Evolutionary conservation across 2,329 filamentous ascomycete genomes (phyloP), one percentile per base, ranked within the genome.

Genomic region (Aspergillus unguis): DNA sequence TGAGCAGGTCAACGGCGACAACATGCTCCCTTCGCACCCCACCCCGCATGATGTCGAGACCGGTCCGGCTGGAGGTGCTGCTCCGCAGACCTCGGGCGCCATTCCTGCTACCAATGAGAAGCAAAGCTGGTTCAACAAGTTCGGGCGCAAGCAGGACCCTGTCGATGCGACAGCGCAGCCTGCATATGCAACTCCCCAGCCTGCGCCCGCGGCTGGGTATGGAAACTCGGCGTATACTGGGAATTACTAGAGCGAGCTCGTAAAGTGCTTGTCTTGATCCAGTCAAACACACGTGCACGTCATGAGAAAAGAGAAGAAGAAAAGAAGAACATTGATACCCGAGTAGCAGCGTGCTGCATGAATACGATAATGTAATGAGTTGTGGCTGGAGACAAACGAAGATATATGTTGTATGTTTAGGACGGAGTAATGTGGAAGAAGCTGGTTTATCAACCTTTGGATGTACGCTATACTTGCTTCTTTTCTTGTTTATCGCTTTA

Each of bases 41-140:
- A 72, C 71, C 3, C 74, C 73, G 0, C 54, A 54, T 1, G 74
- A 75, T 37, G 62, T 74, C n/a, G 68, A 71, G 59, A 55, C 63
- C 35, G 65, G 58, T 6, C 55, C 59, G 1, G n/a, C 10, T 23
- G 36, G n/a, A 5, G 17, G 7, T 38, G 36, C n/a, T 36, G 33
- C 33, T 36, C 17, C 17, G 17, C 17, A 17, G 17, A 17, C 17
- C 17, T 17, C 17, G 17, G 17, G 17, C 17, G 17, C 63, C 37
- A 64, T 58, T 6, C 54, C 58, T 27, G 55, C 58, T 31, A 41
- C 53, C 57, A 25, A 50, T 50, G 40, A 53, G 37, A 53, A 53
- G 36, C 46, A 31, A 17, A 42, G 51, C 2, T 50, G 29, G 25
- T 50, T 53, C 31, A 46, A 31, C 42, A 42, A 46, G 9, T 53